Percentiles rank a stretch among this genome's conserved stretches.
These are phyloP conservation scores for Galeopsis tetrahit DNA, from an alignment of 257 asterid species.

Conservation along the genomic window DNA sequence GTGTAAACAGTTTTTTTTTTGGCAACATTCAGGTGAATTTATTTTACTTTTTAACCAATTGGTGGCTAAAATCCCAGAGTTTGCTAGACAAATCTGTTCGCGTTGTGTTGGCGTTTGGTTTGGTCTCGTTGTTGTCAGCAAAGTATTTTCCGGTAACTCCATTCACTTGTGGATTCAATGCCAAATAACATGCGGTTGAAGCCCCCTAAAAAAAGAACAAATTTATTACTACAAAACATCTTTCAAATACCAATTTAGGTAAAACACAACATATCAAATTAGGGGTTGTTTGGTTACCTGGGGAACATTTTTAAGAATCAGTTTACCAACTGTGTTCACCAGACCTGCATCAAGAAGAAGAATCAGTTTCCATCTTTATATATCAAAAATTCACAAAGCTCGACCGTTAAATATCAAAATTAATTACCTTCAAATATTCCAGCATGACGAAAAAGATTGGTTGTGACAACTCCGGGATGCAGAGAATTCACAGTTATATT, in stretches of 20 bases:
- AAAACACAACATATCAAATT: too few species aligned
- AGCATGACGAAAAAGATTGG: constrained; percentile 69
- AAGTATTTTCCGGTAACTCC: constrained; percentile 74
- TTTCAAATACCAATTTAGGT: too few species aligned
- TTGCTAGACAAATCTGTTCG: constrained; percentile 57
- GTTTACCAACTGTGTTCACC: constrained; percentile 43
- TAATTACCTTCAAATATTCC: constrained; percentile 62
- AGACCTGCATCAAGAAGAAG: constrained; percentile 43
- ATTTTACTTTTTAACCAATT: constrained; percentile 40
- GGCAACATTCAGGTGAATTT: too few species aligned
- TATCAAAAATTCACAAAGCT: neutral
- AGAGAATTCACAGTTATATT: constrained; percentile 83
- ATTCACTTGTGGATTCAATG: constrained; percentile 71
- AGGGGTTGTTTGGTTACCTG: constrained; percentile 44
- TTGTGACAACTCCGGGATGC: constrained; percentile 82
- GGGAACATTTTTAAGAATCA: constrained; percentile 56
- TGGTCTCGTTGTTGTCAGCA: constrained; percentile 60
- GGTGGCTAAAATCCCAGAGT: constrained; percentile 80
- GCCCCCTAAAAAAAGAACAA: constrained; percentile 54
- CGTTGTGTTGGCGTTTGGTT: constrained; percentile 41
- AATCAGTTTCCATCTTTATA: neutral
- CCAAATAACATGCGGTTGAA: constrained; percentile 74
- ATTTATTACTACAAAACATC: too few species aligned
- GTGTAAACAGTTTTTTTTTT: too few species aligned
- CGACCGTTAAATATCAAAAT: constrained; percentile 42